Conservation (phyloP, 139 green algal genomes). For the Closterium sp. region DNA sequence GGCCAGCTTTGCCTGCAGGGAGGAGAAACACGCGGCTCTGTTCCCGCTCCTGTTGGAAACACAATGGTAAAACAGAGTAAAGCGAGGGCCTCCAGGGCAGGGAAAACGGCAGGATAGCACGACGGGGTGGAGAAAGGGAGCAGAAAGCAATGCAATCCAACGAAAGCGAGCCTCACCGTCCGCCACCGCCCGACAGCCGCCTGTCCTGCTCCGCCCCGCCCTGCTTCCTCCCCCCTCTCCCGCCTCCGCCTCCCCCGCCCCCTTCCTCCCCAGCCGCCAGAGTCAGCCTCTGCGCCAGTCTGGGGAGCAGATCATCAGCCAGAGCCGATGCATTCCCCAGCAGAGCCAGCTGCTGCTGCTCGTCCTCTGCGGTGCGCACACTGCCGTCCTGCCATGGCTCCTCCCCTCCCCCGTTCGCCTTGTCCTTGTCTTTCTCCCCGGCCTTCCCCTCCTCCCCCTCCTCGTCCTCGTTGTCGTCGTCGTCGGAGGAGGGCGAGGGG, state of each 20-base stretch:
- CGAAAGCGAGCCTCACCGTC: neutral
- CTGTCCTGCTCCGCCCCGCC: neutral
- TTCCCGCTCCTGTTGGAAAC: too few species aligned
- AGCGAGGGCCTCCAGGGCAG: too few species aligned
- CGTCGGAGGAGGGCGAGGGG: neutral
- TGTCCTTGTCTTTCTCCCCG: neutral
- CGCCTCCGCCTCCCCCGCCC: neutral
- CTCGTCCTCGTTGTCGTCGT: neutral
- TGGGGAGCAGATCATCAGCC: slow-evolving; percentile 29
- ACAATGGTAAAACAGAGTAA: too few species aligned
- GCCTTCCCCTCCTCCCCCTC: neutral
- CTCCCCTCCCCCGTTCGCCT: neutral
- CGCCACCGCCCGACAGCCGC: neutral
- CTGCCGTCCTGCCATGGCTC: neutral
- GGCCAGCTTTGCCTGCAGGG: too few species aligned
- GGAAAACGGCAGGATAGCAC: too few species aligned
- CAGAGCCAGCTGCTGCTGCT: slow-evolving; percentile 41
- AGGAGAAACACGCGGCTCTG: too few species aligned
- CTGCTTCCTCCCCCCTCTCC: neutral
- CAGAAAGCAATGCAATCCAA: neutral
- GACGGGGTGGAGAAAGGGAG: neutral
- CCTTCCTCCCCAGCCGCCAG: neutral
- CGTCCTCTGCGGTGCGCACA: slow-evolving; percentile 7
- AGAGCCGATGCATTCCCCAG: slow-evolving; percentile 43
- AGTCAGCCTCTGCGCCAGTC: neutral